These are phyloP conservation scores for Aspergillus carbonarius DNA, from an alignment of 2,329 filamentous ascomycete species.

Conservation along the genomic window DNA sequence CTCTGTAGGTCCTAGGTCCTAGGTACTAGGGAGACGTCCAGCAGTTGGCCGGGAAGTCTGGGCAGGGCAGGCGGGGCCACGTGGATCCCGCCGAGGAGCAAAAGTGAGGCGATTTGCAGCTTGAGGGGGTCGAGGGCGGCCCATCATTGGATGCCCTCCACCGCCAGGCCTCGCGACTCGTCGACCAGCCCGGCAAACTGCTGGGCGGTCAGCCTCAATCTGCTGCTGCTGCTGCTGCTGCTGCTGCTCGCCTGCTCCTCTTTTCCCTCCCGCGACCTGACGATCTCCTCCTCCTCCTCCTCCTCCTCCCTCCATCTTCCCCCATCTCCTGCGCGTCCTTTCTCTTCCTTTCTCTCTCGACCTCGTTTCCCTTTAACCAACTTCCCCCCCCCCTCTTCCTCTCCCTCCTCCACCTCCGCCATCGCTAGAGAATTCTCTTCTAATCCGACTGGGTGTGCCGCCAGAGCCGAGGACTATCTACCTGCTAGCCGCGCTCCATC, in stretches of 20 bases:
- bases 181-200: conserved; percentile 2
- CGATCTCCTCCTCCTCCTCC: conserved; percentile 5
- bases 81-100: conserved; percentile 23
- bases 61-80: conserved; percentile 25
- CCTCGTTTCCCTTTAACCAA: background rate
- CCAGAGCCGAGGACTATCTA: background rate
- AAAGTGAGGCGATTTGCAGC: conserved; percentile 26
- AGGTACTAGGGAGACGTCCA: too few species aligned
- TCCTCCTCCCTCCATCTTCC: conserved; percentile 5
- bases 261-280: conserved; percentile 1
- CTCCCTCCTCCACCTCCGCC: too few species aligned
- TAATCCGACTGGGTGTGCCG: background rate
- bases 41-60: background rate
- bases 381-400: conserved; percentile 10
- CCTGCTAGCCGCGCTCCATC: background rate
- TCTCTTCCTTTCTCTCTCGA: too few species aligned
- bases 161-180: conserved; percentile 13
- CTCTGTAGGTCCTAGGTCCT: too few species aligned
- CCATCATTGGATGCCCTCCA: conserved; percentile 6
- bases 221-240: background rate
- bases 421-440: background rate
- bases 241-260: background rate
- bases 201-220: conserved; percentile 2
- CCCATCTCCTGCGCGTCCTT: background rate
- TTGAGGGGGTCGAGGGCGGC: background rate